Evolutionary conservation across 352 stramenopile species (phyloP).

Genomic region (Globisporangium ultimum): DNA sequence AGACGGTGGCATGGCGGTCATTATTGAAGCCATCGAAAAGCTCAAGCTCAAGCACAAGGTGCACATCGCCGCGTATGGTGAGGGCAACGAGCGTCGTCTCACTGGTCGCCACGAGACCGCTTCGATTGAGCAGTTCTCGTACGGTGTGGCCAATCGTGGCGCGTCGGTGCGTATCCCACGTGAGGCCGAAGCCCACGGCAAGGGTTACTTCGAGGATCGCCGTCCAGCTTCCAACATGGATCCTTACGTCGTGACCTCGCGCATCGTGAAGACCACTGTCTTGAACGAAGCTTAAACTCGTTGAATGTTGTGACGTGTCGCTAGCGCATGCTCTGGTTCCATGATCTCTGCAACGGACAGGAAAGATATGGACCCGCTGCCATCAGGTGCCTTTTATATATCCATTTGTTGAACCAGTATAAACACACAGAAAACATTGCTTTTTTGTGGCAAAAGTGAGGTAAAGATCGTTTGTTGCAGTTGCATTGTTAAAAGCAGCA

Average conservation of each 20-base stretch:
- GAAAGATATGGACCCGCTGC: not conserved
- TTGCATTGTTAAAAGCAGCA: not conserved
- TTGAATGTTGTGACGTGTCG: not conserved
- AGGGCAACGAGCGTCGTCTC: constrained; percentile 96
- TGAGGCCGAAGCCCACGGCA: constrained; percentile 86
- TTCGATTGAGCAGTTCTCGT: constrained; percentile 95
- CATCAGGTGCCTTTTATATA: not conserved
- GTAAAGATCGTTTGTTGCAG: not conserved
- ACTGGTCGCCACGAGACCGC: constrained; percentile 96
- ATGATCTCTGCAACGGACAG: not conserved
- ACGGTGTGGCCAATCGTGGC: constrained; percentile 96
- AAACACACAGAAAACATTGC: not conserved
- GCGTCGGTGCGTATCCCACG: constrained; percentile 93
- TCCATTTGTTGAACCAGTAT: not conserved
- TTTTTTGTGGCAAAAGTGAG: not conserved
- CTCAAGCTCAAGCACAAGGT: constrained; percentile 96
- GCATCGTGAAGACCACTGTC: constrained; percentile 97
- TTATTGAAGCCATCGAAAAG: constrained; percentile 98
- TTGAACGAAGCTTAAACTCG: constrained; percentile 42
- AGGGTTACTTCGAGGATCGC: constrained; percentile 95
- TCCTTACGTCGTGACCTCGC: constrained; percentile 96
- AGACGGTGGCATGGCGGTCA: constrained; percentile 89
- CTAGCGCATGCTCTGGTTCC: no score
- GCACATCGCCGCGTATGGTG: constrained; percentile 96
- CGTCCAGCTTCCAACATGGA: constrained; percentile 97